These are phyloP conservation scores for Dactylis glomerata DNA, from an alignment of 176 grass and related monocot genomes.

Conservation along the genomic window DNA sequence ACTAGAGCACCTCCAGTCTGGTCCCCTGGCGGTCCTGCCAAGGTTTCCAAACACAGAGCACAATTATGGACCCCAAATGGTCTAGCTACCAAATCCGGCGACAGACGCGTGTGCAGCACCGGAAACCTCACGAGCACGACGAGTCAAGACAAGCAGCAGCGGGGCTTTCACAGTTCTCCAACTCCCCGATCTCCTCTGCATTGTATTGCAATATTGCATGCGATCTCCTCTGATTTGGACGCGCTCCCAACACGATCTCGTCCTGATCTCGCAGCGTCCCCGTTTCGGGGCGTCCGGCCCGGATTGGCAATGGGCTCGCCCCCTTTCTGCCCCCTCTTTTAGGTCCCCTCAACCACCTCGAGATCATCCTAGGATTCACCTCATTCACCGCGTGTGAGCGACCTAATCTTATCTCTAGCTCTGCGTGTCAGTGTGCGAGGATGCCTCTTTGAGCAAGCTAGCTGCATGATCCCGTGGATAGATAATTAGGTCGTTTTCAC, in stretches of 20 bases:
- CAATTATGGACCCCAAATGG: slow-evolving; percentile 31
- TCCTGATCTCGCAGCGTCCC: slow-evolving; percentile 12
- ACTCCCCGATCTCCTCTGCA: neutral
- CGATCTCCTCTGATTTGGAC: slow-evolving; percentile 38
- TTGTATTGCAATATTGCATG: neutral
- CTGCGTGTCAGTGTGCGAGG: neutral
- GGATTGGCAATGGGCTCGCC: slow-evolving; percentile 27
- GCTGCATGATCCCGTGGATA: neutral
- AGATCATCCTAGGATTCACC: neutral
- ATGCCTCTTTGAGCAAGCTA: neutral
- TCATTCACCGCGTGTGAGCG: slow-evolving; percentile 31
- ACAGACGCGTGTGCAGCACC: neutral
- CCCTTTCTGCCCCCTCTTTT: slow-evolving; percentile 39
- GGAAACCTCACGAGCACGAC: neutral
- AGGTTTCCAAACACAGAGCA: slow-evolving; percentile 18
- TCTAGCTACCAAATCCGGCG: neutral
- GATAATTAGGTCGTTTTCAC: neutral
- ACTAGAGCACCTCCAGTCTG: neutral
- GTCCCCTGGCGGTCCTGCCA: neutral
- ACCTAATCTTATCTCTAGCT: slow-evolving; percentile 27
- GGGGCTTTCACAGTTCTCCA: neutral
- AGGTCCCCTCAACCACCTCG: neutral
- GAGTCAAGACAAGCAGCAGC: slow-evolving; percentile 11
- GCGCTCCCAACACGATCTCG: slow-evolving; percentile 43
- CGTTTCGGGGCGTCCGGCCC: slow-evolving; percentile 21